These are phyloP conservation scores for Obelidium mucronatum DNA, from an alignment of 192 early-diverging fungal genomes.

Conservation along the genomic window DNA sequence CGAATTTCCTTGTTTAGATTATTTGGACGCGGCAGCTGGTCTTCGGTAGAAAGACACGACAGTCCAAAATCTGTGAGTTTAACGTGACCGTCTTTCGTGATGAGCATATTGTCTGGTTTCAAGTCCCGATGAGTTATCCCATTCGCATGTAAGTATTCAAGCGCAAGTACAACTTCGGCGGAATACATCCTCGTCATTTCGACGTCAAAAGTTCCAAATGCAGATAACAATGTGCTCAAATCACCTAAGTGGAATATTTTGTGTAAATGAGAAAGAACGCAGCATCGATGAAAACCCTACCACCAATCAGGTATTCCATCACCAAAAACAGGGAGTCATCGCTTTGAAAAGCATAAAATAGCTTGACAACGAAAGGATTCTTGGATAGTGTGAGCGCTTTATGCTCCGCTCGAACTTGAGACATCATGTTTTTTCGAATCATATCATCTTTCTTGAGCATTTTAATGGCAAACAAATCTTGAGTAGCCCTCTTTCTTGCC, in stretches of 20 bases:
- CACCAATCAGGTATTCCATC: conserved; percentile 93
- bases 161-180: conserved; percentile 87
- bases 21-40: conserved; percentile 42
- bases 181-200: conserved; percentile 87
- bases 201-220: conserved; percentile 74
- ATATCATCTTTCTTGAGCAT: conserved; percentile 92
- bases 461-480: conserved; percentile 92
- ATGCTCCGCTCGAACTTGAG: conserved; percentile 86
- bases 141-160: conserved; percentile 90
- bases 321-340: conserved; percentile 88
- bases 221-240: conserved; percentile 31
- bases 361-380: conserved; percentile 88
- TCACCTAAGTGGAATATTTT: conserved; percentile 34
- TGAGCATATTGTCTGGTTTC: conserved; percentile 71
- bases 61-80: conserved; percentile 85
- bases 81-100: conserved; percentile 68
- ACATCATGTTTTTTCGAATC: conserved; percentile 97
- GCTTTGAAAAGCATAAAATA: conserved; percentile 94
- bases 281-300: no score
- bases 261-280: neutral
- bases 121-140: conserved; percentile 83
- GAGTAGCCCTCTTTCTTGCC: conserved; percentile 83
- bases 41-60: conserved; percentile 78
- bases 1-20: neutral
- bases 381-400: conserved; percentile 79